Evolutionary conservation across 2,329 filamentous ascomycete genomes (phyloP), one percentile per base, ranked within the genome.

Genomic region (Penicillium sp.): DNA sequence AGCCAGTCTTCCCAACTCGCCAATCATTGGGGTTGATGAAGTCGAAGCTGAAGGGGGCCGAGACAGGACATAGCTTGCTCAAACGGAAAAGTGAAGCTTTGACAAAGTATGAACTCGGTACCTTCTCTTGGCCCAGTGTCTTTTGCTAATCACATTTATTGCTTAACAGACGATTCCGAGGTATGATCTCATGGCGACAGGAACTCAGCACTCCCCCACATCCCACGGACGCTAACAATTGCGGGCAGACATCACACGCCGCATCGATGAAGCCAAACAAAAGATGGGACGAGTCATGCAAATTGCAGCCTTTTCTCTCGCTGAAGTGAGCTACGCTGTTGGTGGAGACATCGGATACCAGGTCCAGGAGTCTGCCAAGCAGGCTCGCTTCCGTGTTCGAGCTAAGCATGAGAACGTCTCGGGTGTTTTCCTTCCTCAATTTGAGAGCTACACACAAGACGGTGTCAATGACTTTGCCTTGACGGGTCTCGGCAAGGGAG

Each of bases 251-350:
- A 98, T 98, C 59, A 95, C 92, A 33, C 80, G 82, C 64, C 84
- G 92, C 60, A 98, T 98, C 67, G 90, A 98, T 71, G 92, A 98
- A 67, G 92, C 92, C 28, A 98, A 98, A 70, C 85, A 89, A 56
- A 98, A 98, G 73, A 98, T 98, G 90, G 92, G 92, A 41, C 80
- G 90, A 22, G 92, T 98, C 25, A 98, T 98, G 92, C 90, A 96
- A 67, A 94, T 98, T 59, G 92, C 92, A 27, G 89, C 92, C 30
- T 96, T 98, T 70, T 96, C 90, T 29, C 77, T 98, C 12, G 92
- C 92, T 43, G 92, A 96, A 70, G 92, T 98, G 39, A 94, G 88
- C 32, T 98, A 98, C 59, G 92, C 92, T 16, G 88, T 95, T 17
- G 92, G 92, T 47, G 88, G 90, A 57, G 85, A 94, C 59, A 94